Conservation (phyloP, 2,329 filamentous ascomycete genomes). For the Aspergillus vadensis region DNA sequence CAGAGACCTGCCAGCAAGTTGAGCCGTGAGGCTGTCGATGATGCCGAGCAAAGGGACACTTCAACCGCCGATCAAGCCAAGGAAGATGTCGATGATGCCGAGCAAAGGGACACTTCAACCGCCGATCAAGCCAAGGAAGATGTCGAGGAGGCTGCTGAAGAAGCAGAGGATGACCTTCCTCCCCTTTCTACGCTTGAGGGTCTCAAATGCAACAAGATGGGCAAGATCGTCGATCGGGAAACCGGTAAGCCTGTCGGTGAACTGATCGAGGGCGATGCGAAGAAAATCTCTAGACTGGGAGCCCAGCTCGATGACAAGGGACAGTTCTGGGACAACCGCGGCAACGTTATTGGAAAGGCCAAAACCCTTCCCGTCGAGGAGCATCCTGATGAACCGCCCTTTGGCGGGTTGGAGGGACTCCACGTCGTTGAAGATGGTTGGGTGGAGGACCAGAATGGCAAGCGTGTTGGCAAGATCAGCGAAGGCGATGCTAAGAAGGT, state of each 20-base stretch:
- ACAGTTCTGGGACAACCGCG: slow-evolving; percentile 65
- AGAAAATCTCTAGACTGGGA: slow-evolving; percentile 55
- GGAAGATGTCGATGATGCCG: slow-evolving; percentile 46
- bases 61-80: slow-evolving; percentile 47
- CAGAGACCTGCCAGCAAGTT: slow-evolving; percentile 28
- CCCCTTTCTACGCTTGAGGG: slow-evolving; percentile 43
- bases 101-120: slow-evolving; percentile 52
- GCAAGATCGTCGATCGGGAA: slow-evolving; percentile 44
- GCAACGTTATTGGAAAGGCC: slow-evolving; percentile 64
- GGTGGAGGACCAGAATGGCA: slow-evolving; percentile 52
- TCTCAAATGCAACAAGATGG: slow-evolving; percentile 47
- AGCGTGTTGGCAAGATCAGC: slow-evolving; percentile 53
- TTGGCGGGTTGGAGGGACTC: slow-evolving; percentile 51
- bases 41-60: slow-evolving; percentile 54
- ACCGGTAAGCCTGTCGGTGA: slow-evolving; percentile 58
- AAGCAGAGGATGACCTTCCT: slow-evolving; percentile 36
- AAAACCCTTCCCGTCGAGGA: slow-evolving; percentile 47
- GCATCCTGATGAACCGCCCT: slow-evolving; percentile 42
- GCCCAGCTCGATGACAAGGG: slow-evolving; percentile 57
- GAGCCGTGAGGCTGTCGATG: slow-evolving; percentile 48
- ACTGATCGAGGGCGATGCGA: slow-evolving; percentile 63
- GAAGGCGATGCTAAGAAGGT: slow-evolving; percentile 64
- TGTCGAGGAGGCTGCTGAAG: slow-evolving; percentile 17
- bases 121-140: slow-evolving; percentile 48
- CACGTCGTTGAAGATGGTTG: slow-evolving; percentile 52